phyloP scores from a whole-genome alignment of 164 flowering plant genomes.

The Umbilicus rupestris region DNA sequence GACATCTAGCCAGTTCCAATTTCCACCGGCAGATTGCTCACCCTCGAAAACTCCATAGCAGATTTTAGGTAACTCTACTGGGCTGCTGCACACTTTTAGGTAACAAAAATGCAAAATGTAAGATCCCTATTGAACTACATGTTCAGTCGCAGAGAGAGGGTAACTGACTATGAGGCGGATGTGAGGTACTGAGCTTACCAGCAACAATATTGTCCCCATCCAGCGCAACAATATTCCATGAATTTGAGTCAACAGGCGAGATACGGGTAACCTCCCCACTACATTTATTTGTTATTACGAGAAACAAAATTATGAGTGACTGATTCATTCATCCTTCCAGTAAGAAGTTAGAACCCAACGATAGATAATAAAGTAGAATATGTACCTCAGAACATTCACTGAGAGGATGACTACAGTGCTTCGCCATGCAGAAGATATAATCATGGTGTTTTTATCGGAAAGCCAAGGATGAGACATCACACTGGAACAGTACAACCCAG shows the following conservation, averaged over 20 bases:
- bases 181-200: slow-evolving; percentile 35
- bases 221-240: slow-evolving; percentile 68
- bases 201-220: slow-evolving; percentile 77
- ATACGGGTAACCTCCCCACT: slow-evolving; percentile 62
- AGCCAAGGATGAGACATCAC: slow-evolving; percentile 73
- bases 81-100: slow-evolving; percentile 77
- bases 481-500: slow-evolving; percentile 66
- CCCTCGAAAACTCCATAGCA: slow-evolving; percentile 48
- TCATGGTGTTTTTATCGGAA: slow-evolving; percentile 74
- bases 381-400: slow-evolving; percentile 71
- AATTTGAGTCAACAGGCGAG: slow-evolving; percentile 48
- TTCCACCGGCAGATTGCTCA: slow-evolving; percentile 18
- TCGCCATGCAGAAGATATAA: slow-evolving; percentile 72
- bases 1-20: slow-evolving; percentile 75
- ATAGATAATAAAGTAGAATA: slow-evolving; percentile 1
- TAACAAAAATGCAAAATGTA: slow-evolving; percentile 2
- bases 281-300: slow-evolving; percentile 6
- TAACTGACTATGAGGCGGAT: background rate
- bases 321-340: background rate
- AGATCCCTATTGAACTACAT: background rate
- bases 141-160: background rate
- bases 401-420: slow-evolving; percentile 66
- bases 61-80: slow-evolving; percentile 60
- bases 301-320: background rate
- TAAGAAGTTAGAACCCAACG: background rate